phyloP scores from a whole-genome alignment of 1,284 basidiomycete genomes.

The Xerocomus minutiporus region DNA sequence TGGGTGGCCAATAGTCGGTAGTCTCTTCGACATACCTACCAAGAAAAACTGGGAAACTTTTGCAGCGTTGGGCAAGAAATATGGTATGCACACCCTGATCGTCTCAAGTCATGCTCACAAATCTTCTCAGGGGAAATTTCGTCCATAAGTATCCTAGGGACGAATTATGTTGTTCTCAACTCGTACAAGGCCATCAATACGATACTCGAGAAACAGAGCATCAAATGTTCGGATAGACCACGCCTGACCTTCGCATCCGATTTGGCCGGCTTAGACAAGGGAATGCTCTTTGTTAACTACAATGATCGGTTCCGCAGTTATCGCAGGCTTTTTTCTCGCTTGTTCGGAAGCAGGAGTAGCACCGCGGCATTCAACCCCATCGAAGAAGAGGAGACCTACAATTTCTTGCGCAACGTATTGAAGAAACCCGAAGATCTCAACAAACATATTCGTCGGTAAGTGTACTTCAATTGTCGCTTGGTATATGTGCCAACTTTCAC shows the following conservation, averaged over 20 bases:
- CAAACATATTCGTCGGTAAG: slow-evolving; percentile 20
- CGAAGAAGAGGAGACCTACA: slow-evolving; percentile 22
- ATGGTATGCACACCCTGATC: slow-evolving; percentile 26
- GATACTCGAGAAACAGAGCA: slow-evolving; percentile 30
- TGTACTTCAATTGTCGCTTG: not conserved
- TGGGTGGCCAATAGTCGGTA: slow-evolving; percentile 30
- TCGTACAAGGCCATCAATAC: slow-evolving; percentile 16
- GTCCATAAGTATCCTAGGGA: slow-evolving; percentile 10
- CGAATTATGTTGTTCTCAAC: slow-evolving; percentile 23
- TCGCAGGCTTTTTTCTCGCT: slow-evolving; percentile 23
- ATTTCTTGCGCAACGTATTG: slow-evolving; percentile 26
- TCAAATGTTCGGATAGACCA: slow-evolving; percentile 25
- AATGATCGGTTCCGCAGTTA: slow-evolving; percentile 19
- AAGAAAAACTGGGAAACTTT: slow-evolving; percentile 42
- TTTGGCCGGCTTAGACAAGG: slow-evolving; percentile 24
- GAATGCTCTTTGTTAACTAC: slow-evolving; percentile 19
- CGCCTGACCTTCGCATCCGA: slow-evolving; percentile 24
- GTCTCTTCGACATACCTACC: slow-evolving; percentile 39
- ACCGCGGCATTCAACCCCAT: slow-evolving; percentile 15
- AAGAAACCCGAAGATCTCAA: slow-evolving; percentile 13
- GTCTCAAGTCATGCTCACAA: not conserved
- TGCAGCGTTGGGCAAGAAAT: slow-evolving; percentile 42
- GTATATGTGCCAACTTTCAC: not conserved
- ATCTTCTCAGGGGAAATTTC: slow-evolving; percentile 22
- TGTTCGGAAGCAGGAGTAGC: slow-evolving; percentile 27